Conservation (phyloP, 2,329 filamentous ascomycete genomes). For the Amauroascus niger region DNA sequence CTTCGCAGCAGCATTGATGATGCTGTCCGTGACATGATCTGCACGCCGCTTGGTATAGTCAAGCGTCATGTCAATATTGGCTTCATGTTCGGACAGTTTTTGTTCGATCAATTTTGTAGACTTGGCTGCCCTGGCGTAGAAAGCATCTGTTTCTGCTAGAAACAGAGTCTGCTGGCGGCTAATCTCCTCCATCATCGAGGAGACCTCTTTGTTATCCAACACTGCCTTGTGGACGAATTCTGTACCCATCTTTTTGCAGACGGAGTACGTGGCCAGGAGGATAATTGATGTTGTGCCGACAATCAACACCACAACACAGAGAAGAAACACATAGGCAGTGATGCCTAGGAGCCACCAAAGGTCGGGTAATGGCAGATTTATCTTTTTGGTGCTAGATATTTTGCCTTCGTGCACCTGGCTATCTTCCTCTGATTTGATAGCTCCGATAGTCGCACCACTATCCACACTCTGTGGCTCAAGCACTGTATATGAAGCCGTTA, state of each 20-base stretch:
- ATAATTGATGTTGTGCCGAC: slow-evolving; percentile 2
- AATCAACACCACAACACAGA: neutral
- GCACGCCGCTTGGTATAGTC: neutral
- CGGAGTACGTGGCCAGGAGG: neutral
- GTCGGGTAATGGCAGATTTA: neutral
- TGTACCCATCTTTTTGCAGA: neutral
- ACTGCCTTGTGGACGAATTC: neutral
- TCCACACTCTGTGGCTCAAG: neutral
- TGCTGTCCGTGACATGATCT: neutral
- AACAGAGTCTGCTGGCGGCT: neutral
- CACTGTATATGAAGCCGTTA: neutral
- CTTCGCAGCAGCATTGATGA: neutral
- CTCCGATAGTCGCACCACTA: neutral
- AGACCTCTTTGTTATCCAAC: neutral
- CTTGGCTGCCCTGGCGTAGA: neutral
- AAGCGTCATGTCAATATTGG: neutral
- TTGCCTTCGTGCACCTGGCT: neutral
- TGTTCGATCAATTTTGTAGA: neutral
- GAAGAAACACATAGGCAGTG: slow-evolving; percentile 1
- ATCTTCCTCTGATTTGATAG: neutral
- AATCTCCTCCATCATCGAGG: neutral
- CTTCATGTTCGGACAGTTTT: neutral
- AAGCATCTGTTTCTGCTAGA: neutral
- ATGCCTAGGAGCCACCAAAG: neutral
- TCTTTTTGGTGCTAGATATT: neutral